Conservation (phyloP, 495 filamentous ascomycete genomes). For the Cercophora newfieldiana region DNA sequence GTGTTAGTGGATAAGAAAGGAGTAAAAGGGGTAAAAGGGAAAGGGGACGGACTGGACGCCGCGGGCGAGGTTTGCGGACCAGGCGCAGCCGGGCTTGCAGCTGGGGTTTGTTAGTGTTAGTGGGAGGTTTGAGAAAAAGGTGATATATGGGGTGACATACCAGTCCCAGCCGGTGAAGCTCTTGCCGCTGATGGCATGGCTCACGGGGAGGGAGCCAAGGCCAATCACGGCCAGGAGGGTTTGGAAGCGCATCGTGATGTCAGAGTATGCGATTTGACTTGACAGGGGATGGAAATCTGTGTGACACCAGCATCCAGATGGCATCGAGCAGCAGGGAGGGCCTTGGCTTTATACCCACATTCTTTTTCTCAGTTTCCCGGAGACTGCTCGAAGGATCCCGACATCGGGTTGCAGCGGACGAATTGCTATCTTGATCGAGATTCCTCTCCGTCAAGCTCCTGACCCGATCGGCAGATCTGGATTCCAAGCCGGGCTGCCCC, state of each 20-base stretch:
- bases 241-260: slow-evolving; percentile 19
- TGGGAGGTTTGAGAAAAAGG: not conserved
- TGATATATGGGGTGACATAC: not conserved
- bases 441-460: not conserved
- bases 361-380: too few relatives aligned
- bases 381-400: too few relatives aligned
- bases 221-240: slow-evolving; percentile 1
- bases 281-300: too few relatives aligned
- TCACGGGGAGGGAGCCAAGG: slow-evolving; percentile 3
- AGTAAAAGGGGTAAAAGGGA: too few relatives aligned
- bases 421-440: not conserved
- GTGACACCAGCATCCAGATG: too few relatives aligned
- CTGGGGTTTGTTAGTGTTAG: not conserved
- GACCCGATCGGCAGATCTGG: not conserved
- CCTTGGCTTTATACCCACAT: not conserved
- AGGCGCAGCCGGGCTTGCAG: slow-evolving; percentile 23
- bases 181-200: slow-evolving; percentile 14
- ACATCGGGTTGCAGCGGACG: not conserved
- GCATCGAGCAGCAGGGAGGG: not conserved
- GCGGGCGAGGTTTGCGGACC: slow-evolving; percentile 14
- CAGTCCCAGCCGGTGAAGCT: slow-evolving; percentile 26
- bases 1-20: too few relatives aligned
- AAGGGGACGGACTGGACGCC: too few relatives aligned
- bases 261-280: too few relatives aligned
- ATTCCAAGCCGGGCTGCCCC: not conserved